These are phyloP conservation scores for Ophiosphaerella narmari DNA, from an alignment of 2,329 filamentous ascomycete genomes.

Conservation along the genomic window DNA sequence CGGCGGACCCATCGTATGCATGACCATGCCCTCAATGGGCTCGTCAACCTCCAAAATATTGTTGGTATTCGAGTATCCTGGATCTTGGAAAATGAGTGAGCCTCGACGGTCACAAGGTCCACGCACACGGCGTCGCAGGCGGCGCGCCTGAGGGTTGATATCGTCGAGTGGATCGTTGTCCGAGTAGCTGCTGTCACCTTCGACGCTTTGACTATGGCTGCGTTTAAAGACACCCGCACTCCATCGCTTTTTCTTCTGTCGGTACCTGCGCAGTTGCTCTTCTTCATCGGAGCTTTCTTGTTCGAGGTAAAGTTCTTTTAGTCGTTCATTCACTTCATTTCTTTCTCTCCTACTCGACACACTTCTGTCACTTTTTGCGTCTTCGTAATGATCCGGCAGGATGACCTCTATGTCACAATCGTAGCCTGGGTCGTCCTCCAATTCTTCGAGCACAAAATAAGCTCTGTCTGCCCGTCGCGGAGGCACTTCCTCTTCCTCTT, in stretches of 20 bases:
- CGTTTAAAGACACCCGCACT: slow-evolving; percentile 52
- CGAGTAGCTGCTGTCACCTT: slow-evolving; percentile 50
- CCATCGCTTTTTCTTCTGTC: slow-evolving; percentile 48
- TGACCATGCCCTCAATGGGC: slow-evolving; percentile 37
- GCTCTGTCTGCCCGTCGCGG: slow-evolving; percentile 33
- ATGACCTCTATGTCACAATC: slow-evolving; percentile 51
- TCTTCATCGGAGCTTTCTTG: slow-evolving; percentile 42
- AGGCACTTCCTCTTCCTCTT: slow-evolving; percentile 28
- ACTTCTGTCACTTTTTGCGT: slow-evolving; percentile 45
- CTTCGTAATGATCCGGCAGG: slow-evolving; percentile 51
- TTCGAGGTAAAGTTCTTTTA: slow-evolving; percentile 43
- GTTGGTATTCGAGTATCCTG: slow-evolving; percentile 43
- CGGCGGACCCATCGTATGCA: slow-evolving; percentile 39
- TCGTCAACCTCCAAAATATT: slow-evolving; percentile 47
- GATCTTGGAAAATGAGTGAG: slow-evolving; percentile 47
- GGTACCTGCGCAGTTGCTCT: slow-evolving; percentile 33
- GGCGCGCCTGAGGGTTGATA: slow-evolving; percentile 44
- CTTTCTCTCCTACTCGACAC: slow-evolving; percentile 13
- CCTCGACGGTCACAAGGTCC: slow-evolving; percentile 41
- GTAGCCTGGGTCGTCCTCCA: slow-evolving; percentile 46
- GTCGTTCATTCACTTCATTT: slow-evolving; percentile 38
- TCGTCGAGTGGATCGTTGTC: slow-evolving; percentile 50
- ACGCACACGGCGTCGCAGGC: slow-evolving; percentile 49
- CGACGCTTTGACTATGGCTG: slow-evolving; percentile 52
- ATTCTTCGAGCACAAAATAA: slow-evolving; percentile 51